phyloP scores from a whole-genome alignment of 2,329 filamentous ascomycete genomes.

The Ophiostoma fasciatum region DNA sequence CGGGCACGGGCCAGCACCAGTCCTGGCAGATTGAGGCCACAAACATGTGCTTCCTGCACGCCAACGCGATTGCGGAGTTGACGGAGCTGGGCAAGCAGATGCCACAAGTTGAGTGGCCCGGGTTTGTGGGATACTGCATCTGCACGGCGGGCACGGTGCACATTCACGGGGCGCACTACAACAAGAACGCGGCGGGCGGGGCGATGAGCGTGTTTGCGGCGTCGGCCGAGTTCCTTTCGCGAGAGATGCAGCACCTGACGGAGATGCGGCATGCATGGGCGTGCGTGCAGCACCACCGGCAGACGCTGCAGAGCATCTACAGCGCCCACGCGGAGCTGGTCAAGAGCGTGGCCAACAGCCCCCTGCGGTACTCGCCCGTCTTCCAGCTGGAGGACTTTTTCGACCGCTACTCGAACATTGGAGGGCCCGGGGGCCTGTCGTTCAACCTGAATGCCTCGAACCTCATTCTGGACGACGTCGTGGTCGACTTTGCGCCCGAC shows the following conservation, averaged over 20 bases:
- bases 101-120: conserved; percentile 67
- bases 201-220: conserved; percentile 48
- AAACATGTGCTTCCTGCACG: conserved; percentile 72
- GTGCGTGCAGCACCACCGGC: conserved; percentile 63
- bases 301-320: conserved; percentile 64
- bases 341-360: conserved; percentile 50
- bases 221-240: conserved; percentile 54
- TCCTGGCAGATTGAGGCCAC: conserved; percentile 89
- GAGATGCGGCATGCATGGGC: conserved; percentile 65
- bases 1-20: conserved; percentile 69
- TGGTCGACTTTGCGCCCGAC: conserved; percentile 45
- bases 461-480: conserved; percentile 53
- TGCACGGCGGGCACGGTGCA: conserved; percentile 80
- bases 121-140: conserved; percentile 75
- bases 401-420: conserved; percentile 54
- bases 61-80: conserved; percentile 74
- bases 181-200: conserved; percentile 28
- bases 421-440: conserved; percentile 41
- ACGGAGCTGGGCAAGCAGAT: conserved; percentile 65
- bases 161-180: conserved; percentile 73
- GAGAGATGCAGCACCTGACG: conserved; percentile 66
- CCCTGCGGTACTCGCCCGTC: conserved; percentile 60
- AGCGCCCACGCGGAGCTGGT: conserved; percentile 69
- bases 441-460: conserved; percentile 59
- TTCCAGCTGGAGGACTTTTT: conserved; percentile 84